Conservation (phyloP, 495 filamentous ascomycete species). For the Lasiosphaeria hispida region DNA sequence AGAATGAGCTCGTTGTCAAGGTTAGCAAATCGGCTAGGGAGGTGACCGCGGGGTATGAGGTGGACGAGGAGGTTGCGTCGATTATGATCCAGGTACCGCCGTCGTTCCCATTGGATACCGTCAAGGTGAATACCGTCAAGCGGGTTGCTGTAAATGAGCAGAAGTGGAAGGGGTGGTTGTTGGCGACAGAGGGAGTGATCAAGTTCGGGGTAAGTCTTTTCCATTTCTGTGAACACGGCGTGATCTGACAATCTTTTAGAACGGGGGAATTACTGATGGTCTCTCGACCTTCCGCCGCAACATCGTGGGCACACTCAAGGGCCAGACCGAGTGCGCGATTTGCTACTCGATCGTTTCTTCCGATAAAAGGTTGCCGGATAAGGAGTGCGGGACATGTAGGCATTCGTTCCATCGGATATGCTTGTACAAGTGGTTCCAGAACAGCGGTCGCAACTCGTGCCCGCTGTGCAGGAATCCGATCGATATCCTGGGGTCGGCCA, state of each 20-base stretch:
- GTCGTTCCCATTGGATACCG: conserved; percentile 75
- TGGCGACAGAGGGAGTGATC: conserved; percentile 86
- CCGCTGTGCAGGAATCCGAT: conserved; percentile 87
- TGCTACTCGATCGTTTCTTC: conserved; percentile 90
- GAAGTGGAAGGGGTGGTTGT: conserved; percentile 85
- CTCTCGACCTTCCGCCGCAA: conserved; percentile 79
- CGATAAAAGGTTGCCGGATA: conserved; percentile 85
- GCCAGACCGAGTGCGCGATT: conserved; percentile 93
- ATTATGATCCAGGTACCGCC: conserved; percentile 76
- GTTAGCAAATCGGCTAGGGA: conserved; percentile 67
- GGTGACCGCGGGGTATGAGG: conserved; percentile 74
- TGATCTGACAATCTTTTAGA: conserved; percentile 39
- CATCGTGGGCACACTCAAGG: conserved; percentile 81
- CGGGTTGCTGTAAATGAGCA: conserved; percentile 83
- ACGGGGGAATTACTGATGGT: conserved; percentile 80
- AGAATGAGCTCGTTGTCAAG: conserved; percentile 69
- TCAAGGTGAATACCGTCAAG: conserved; percentile 71
- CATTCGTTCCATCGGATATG: conserved; percentile 89
- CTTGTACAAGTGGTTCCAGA: conserved; percentile 94
- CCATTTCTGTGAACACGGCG: neutral
- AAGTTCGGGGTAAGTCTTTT: conserved; percentile 65
- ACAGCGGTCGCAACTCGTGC: conserved; percentile 82
- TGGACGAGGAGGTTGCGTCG: conserved; percentile 81
- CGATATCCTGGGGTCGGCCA: conserved; percentile 52
- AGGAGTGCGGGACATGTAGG: conserved; percentile 88